Percentiles rank a stretch among this genome's conserved stretches.
These are phyloP conservation scores for Viola pubescens DNA, from an alignment of 441 rosid genomes.

Conservation along the genomic window DNA sequence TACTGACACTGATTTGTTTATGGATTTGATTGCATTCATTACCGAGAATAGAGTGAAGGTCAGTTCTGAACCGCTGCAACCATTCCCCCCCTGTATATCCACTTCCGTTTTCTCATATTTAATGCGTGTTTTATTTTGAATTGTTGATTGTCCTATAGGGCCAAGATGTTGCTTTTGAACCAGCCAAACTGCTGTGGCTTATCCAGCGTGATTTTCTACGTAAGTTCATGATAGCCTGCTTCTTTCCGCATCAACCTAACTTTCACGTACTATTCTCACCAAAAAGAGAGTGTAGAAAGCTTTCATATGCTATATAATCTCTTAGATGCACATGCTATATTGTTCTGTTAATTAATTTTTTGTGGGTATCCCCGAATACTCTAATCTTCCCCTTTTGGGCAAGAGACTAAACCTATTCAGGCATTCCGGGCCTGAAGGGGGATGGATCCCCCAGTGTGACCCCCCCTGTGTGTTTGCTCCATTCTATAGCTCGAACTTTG, in stretches of 20 bases:
- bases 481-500: too few species aligned
- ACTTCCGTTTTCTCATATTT: constrained; percentile 10
- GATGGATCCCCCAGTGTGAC: too few species aligned
- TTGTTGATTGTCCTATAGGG: constrained; percentile 50
- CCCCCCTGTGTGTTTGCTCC: too few species aligned
- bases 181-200: constrained; percentile 96
- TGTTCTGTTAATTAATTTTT: too few species aligned
- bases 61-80: constrained; percentile 24
- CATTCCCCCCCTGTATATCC: constrained; percentile 14
- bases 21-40: constrained; percentile 29
- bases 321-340: too few species aligned
- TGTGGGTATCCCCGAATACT: too few species aligned
- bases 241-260: constrained; percentile 7
- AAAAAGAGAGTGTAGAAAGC: too few species aligned
- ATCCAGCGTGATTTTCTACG: constrained; percentile 99
- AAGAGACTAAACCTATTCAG: too few species aligned
- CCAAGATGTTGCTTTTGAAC: constrained; percentile 94
- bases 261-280: background rate
- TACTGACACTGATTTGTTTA: constrained; percentile 32
- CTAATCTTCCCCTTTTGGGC: too few species aligned
- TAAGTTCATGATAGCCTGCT: constrained; percentile 33
- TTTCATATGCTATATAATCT: too few species aligned
- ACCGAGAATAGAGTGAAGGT: constrained; percentile 83
- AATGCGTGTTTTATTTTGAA: constrained; percentile 18
- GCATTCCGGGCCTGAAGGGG: too few species aligned